Evolutionary conservation across 2,329 filamentous ascomycete genomes (phyloP), one percentile per base, ranked within the genome.

Genomic region (Xylariaceae sp.): DNA sequence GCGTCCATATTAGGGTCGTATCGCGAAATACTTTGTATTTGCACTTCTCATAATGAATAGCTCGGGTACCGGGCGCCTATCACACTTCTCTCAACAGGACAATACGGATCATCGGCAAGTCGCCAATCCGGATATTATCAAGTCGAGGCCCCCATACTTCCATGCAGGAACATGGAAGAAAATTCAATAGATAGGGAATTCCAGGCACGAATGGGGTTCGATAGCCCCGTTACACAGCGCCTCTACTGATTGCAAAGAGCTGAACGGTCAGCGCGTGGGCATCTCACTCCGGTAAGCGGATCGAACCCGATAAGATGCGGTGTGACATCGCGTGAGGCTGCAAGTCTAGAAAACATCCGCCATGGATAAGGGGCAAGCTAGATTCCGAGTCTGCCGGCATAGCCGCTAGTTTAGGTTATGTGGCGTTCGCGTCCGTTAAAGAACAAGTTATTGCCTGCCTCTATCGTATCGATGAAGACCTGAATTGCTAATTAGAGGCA

Each of bases 291-390:
- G 17, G 44, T 54, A 47, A 48, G 43, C 39, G 16, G 34, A 21
- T 29, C 12, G 14, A 41, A 21, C 31, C 36, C 31, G 31, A 34
- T 7, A 26, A 28, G 21, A 53, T 53, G 57, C 43, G 11, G 36
- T 49, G 48, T 23, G n/a, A 53, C 57, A 34, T 53, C 39, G 31
- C 40, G n/a, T n/a, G 39, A 50, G 43, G 56, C 44, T 39, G 26
- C 28, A 47, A n/a, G 31, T 16, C 16, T 28, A 16, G 23, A 17
- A 23, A 2, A 14, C 14, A 2, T 40, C n/a, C n/a, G n/a, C 23
- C 11, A 23, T 31, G 28, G 23, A 33, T 47, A 37, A 36, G 26
- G 23, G 17, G 29, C 17, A 53, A 31, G 33, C 31, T 37, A 37
- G 23, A 45, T 44, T 53, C 40, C n/a, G n/a, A n/a, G n/a, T n/a